phyloP scores from a whole-genome alignment of 2,329 filamentous ascomycete genomes.

The Lecanicillium sp. region DNA sequence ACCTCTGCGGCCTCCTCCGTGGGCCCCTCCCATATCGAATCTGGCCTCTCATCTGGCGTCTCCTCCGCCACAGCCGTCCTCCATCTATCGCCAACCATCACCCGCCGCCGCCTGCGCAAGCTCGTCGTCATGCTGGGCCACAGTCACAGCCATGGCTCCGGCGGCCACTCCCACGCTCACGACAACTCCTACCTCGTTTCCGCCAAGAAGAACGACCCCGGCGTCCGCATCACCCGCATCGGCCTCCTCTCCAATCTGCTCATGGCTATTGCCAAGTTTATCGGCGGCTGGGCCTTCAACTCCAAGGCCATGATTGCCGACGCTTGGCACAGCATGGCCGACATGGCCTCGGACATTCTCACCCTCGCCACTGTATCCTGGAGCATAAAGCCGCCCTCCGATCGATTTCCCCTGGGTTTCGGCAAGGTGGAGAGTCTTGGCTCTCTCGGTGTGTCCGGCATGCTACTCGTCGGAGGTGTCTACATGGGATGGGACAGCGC shows the following conservation, averaged over 20 bases:
- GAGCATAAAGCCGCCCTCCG: constrained; percentile 78
- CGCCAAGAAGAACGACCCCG: constrained; percentile 66
- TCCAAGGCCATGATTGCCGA: constrained; percentile 91
- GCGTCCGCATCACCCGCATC: constrained; percentile 56
- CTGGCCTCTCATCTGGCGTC: neutral
- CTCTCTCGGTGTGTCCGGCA: constrained; percentile 84
- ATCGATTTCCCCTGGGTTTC: constrained; percentile 82
- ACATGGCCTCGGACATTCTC: constrained; percentile 90
- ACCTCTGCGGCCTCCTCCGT: no score
- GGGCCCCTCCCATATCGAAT: constrained; percentile 3
- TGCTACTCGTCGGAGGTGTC: constrained; percentile 81
- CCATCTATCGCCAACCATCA: constrained; percentile 19
- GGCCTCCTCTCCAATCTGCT: constrained; percentile 72
- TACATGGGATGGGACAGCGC: constrained; percentile 84
- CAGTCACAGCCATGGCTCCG: constrained; percentile 28
- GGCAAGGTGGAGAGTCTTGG: constrained; percentile 97
- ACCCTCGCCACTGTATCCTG: constrained; percentile 92
- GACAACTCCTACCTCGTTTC: constrained; percentile 95
- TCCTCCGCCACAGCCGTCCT: constrained; percentile 9
- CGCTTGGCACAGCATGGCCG: constrained; percentile 90
- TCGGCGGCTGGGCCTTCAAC: constrained; percentile 90
- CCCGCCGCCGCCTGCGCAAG: constrained; percentile 14
- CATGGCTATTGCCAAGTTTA: constrained; percentile 90
- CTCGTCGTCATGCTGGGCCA: constrained; percentile 24
- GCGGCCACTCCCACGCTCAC: constrained; percentile 57